Evolutionary conservation across 257 asterid species (phyloP).

Genomic region (Gentiana dahurica): DNA sequence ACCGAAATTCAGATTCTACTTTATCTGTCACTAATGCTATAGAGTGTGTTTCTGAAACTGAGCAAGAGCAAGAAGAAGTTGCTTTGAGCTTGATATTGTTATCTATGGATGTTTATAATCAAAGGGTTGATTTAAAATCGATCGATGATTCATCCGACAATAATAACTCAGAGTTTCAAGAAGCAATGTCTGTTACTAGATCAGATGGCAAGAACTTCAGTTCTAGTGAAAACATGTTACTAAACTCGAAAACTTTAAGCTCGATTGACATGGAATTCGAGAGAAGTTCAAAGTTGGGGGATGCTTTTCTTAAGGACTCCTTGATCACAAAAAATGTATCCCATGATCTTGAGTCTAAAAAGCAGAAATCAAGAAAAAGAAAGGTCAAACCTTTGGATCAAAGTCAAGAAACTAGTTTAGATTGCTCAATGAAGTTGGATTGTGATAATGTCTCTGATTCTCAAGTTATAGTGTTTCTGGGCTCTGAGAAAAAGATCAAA

Average conservation of each 20-base stretch:
- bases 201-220: conserved; percentile 5
- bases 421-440: conserved; percentile 9
- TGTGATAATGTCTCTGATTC: conserved; percentile 8
- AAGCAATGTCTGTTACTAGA: conserved; percentile 2
- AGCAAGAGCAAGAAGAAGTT: conserved; percentile 66
- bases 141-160: conserved; percentile 31
- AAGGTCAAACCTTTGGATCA: conserved; percentile 14
- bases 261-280: no score
- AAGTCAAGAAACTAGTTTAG: conserved; percentile 9
- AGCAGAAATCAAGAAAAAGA: conserved; percentile 31
- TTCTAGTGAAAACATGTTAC: neutral
- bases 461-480: neutral
- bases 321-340: conserved; percentile 4
- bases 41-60: conserved; percentile 33
- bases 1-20: conserved; percentile 19
- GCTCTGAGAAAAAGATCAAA: conserved; percentile 19
- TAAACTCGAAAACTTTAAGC: conserved; percentile 10
- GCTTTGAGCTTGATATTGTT: conserved; percentile 77
- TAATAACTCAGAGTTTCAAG: conserved; percentile 14
- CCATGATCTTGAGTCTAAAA: conserved; percentile 9
- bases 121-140: conserved; percentile 22
- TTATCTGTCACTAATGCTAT: conserved; percentile 8
- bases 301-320: conserved; percentile 11
- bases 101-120: conserved; percentile 41
- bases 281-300: conserved; percentile 16